Conservation (phyloP, 2,329 filamentous ascomycete genomes). For the Penicillium sp. region DNA sequence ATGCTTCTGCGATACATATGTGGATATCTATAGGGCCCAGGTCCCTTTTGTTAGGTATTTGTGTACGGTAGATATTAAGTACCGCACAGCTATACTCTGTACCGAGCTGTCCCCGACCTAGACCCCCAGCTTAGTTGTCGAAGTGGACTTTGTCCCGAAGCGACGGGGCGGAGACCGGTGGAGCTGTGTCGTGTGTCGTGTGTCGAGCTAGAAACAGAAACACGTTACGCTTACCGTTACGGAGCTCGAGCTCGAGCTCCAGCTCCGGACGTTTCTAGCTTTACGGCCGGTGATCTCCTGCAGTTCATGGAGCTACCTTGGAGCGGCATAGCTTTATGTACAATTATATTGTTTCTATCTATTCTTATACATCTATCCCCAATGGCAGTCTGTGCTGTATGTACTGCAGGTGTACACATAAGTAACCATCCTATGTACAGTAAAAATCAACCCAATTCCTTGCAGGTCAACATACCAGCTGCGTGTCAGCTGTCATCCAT, state of each 20-base stretch:
- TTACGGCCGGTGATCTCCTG: not conserved
- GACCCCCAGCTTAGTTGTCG: not conserved
- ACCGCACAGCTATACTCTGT: not conserved
- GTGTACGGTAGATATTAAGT: too few relatives aligned
- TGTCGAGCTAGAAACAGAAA: not conserved
- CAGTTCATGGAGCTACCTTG: not conserved
- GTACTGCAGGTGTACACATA: not conserved
- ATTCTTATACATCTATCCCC: not conserved
- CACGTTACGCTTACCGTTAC: not conserved
- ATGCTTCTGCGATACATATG: not conserved
- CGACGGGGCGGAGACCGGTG: constrained; percentile 11
- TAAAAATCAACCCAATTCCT: not conserved
- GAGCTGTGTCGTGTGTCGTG: constrained; percentile 2
- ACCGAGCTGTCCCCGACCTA: not conserved
- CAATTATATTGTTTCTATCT: not conserved
- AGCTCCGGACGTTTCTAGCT: not conserved
- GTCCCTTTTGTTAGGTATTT: not conserved
- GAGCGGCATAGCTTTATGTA: too few relatives aligned
- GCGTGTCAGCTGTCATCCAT: constrained; percentile 5
- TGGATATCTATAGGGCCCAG: not conserved
- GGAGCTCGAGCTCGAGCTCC: not conserved
- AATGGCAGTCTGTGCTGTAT: not conserved
- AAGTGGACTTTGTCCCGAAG: constrained; percentile 6
- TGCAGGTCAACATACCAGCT: constrained; percentile 17
- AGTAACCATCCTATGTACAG: not conserved